Percentiles rank a stretch among this genome's conserved stretches.
These are phyloP conservation scores for Xylariaceae sp. DNA, from an alignment of 2,329 filamentous ascomycete species.

Conservation along the genomic window DNA sequence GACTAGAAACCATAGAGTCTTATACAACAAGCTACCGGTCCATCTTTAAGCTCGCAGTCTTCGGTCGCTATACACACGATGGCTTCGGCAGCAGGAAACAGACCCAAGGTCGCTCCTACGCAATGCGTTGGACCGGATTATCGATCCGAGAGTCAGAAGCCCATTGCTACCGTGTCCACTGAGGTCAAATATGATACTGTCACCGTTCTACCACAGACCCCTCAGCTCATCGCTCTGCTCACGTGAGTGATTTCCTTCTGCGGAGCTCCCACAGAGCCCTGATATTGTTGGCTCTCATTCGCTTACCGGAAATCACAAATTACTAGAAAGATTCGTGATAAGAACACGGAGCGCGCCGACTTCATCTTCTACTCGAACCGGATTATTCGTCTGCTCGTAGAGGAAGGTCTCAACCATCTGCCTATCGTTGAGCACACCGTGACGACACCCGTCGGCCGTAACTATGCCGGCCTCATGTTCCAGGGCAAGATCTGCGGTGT, in stretches of 20 bases:
- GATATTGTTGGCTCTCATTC: conserved; percentile 1
- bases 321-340: conserved; percentile 87
- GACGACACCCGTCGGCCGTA: conserved; percentile 83
- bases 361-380: conserved; percentile 99
- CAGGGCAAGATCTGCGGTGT: conserved; percentile 98
- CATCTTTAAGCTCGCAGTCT: neutral
- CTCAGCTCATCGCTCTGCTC: conserved; percentile 92
- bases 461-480: conserved; percentile 88
- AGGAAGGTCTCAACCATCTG: conserved; percentile 95
- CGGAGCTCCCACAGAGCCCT: conserved; percentile 1
- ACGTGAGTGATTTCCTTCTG: conserved; percentile 64
- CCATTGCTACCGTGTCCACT: conserved; percentile 83
- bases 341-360: conserved; percentile 83
- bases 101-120: conserved; percentile 39
- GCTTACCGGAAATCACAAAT: conserved; percentile 14
- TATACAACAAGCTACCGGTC: no score
- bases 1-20: no score
- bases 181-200: conserved; percentile 81
- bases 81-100: conserved; percentile 29
- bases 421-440: conserved; percentile 86
- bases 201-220: conserved; percentile 84
- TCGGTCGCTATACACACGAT: conserved; percentile 36
- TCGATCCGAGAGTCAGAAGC: conserved; percentile 70
- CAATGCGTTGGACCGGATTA: conserved; percentile 79
- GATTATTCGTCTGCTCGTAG: conserved; percentile 92